phyloP scores from a whole-genome alignment of 176 grass and related monocot species.

The Elymus sibiricus region DNA sequence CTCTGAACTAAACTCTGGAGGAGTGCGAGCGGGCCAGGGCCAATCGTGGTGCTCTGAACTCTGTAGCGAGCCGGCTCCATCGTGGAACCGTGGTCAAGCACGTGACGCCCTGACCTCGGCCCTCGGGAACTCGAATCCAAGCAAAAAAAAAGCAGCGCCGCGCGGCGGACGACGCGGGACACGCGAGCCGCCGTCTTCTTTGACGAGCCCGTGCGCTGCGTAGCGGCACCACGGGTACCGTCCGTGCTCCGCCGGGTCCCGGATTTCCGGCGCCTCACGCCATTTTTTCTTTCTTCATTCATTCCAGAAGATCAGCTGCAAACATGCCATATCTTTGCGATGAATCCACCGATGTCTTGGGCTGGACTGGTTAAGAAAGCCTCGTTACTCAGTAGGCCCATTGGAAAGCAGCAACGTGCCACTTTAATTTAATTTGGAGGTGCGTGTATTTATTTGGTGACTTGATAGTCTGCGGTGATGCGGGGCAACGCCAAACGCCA shows the following conservation, averaged over 20 bases:
- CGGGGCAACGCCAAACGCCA: no score
- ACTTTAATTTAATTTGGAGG: not conserved
- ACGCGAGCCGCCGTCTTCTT: not conserved
- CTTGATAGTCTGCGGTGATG: no score
- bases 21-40: no score
- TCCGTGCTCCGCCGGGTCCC: no score
- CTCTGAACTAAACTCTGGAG: no score
- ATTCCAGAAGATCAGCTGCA: no score
- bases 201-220: not conserved
- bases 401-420: not conserved
- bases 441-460: not conserved
- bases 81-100: not conserved
- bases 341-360: not conserved
- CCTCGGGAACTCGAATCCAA: not conserved
- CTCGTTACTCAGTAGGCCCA: no score
- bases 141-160: not conserved
- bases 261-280: no score
- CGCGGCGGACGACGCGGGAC: not conserved
- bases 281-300: no score
- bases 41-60: not conserved
- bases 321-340: not conserved
- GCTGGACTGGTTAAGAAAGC: not conserved
- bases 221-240: no score
- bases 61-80: not conserved
- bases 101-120: not conserved